Evolutionary conservation across 2,329 filamentous ascomycete species (phyloP), one percentile per base, ranked within the genome.

Genomic region (Talaromyces islandicus): DNA sequence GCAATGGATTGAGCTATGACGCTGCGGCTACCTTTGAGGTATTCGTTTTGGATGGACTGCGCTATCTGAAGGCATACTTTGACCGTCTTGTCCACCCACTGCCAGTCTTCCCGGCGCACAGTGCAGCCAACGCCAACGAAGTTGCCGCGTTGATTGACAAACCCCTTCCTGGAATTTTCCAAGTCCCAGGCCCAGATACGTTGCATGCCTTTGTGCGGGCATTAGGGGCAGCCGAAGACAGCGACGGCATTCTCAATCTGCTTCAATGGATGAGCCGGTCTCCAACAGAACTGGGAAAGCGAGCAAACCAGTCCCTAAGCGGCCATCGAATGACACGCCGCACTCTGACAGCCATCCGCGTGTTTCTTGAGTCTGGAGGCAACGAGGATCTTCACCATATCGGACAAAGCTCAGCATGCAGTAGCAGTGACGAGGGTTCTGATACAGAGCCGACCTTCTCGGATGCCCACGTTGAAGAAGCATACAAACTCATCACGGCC

Each of bases 141-240:
- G 9, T 27, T 12, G 11, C 46, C 17, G 35, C 25, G 19, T n/a
- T 29, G 10, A 35, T 53, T 29, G 27, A 50, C 30, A 43, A 67
- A 48, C 58, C 57, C 54, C 55, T 76, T 38, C 72, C 73, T 35
- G 52, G 64, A 32, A 63, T 75, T 56, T 65, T 75, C 30, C 69
- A 73, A 38, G 69, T 73, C 2, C 77, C 77, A 6, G 65, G 66
- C 1, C 75, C 75, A 56, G 71, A 74, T 38, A 65, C 68, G 12
- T 68, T 80, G 12, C 78, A 80, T 66, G 68, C 68, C 5, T 77
- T 77, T 60, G 70, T 78, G 51, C 70, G 77, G 48, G 72, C 73
- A 30, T 67, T 80, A 12, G 78, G 77, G 11, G 63, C 71, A 4
- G 70, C 71, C 6, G 69, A 70, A 59, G 78, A 80, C 58, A 70